Evolutionary conservation across 345 rosid species (phyloP), one percentile per base, ranked within the genome.

Genomic region (Dipteronia sinensis): DNA sequence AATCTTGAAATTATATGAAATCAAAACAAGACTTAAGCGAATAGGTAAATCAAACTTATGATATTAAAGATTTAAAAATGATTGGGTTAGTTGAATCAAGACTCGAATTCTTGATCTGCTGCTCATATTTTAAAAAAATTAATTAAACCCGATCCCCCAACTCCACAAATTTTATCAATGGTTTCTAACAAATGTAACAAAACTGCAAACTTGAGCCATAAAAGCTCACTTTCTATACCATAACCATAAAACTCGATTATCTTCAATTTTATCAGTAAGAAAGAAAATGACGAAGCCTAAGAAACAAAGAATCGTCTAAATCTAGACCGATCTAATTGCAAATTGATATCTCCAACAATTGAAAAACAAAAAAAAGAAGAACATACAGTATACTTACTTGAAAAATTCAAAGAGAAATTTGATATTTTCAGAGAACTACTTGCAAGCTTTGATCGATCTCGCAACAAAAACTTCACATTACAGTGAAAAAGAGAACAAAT

Each of bases 291-390:
- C 44, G 71, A 79, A 76, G 6, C 64, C 67, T 40, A 40, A 40
- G 12, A 17, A 67, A 61, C 65, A 80, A 47, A 25, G 9, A 82
- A 73, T 63, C 77, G 66, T 55, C 73, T 69, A 77, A 83, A 82
- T 74, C 81, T 58, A 20, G 76, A 75, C 79, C 79, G 89, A 88
- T 88, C 87, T 78, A 81, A 42, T 49, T 38, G 31, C 75, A 67
- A 71, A 78, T 34, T 71, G 56, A 8, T 23, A 34, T 34, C 20
- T 53, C 27, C 49, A 63, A n/a, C 40, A 59, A 31, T 15, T 22
- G 22, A 65, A 8, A 9, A 25, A 38, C 3, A 65, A 15, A 47
- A 38, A 72, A 67, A 67, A 8, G 8, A 58, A 77, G 29, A 53
- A 20, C 55, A 64, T 51, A 15, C 17, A 20, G 49, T 17, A 71